Conservation (phyloP, 2,329 filamentous ascomycete species). For the Diaporthe nobilis region DNA sequence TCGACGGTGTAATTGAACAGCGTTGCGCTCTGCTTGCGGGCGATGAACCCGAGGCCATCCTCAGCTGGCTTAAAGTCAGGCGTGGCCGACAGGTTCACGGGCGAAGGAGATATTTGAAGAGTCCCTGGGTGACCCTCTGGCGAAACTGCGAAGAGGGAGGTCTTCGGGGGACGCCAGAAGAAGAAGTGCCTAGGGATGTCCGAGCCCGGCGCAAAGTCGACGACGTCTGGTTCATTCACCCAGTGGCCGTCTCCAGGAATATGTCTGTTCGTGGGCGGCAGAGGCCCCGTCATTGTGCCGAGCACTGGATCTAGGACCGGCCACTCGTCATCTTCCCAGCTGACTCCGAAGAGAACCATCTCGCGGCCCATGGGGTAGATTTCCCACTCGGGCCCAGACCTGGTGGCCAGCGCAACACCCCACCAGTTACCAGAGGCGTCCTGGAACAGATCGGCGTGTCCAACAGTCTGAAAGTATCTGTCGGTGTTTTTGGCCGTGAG, state of each 20-base stretch:
- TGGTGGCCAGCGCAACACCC: slow-evolving; percentile 62
- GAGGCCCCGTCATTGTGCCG: slow-evolving; percentile 59
- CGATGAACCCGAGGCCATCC: slow-evolving; percentile 50
- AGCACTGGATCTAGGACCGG: slow-evolving; percentile 59
- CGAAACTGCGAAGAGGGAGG: slow-evolving; percentile 45
- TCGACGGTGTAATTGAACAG: slow-evolving; percentile 52
- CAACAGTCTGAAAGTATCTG: slow-evolving; percentile 59
- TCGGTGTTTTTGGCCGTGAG: slow-evolving; percentile 57
- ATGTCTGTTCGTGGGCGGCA: slow-evolving; percentile 53
- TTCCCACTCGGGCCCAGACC: slow-evolving; percentile 57
- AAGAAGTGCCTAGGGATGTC: slow-evolving; percentile 50
- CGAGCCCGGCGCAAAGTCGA: slow-evolving; percentile 57
- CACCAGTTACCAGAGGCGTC: slow-evolving; percentile 65
- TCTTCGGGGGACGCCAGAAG: slow-evolving; percentile 51
- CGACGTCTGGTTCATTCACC: slow-evolving; percentile 57
- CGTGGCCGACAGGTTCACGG: slow-evolving; percentile 48
- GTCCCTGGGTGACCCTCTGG: slow-evolving; percentile 40
- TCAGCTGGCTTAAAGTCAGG: slow-evolving; percentile 42
- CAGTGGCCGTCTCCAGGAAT: slow-evolving; percentile 58
- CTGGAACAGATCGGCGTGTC: slow-evolving; percentile 62
- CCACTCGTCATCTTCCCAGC: slow-evolving; percentile 65
- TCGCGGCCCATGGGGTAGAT: slow-evolving; percentile 69
- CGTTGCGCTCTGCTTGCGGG: slow-evolving; percentile 50
- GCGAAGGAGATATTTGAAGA: slow-evolving; percentile 47
- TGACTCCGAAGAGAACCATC: slow-evolving; percentile 62